Conservation (phyloP, 1,284 basidiomycete genomes). For the Tremellales sp. region DNA sequence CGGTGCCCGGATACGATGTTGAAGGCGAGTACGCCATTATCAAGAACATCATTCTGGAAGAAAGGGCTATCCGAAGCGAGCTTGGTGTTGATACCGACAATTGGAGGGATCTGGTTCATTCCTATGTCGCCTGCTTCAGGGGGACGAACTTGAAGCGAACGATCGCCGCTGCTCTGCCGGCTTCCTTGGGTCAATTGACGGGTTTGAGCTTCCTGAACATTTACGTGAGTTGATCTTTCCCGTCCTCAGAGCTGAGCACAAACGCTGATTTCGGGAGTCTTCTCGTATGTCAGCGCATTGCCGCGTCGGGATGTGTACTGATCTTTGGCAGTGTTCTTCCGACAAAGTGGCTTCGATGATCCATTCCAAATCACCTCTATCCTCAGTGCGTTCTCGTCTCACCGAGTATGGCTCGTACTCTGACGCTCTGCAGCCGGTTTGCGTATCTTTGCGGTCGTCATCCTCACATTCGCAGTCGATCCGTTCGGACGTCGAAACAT, state of each 20-base stretch:
- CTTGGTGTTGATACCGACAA: conserved; percentile 8
- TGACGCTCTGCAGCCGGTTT: conserved; percentile 15
- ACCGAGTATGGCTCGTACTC: too few species aligned
- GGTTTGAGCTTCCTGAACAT: conserved; percentile 17
- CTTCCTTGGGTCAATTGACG: conserved; percentile 18
- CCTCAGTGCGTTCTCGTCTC: too few species aligned
- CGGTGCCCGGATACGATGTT: conserved; percentile 16
- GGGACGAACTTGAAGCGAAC: conserved; percentile 14
- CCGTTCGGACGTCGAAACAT: conserved; percentile 19
- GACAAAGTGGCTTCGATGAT: conserved; percentile 16
- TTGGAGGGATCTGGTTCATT: conserved; percentile 8
- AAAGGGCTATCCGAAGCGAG: conserved; percentile 3
- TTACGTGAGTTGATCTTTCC: too few species aligned
- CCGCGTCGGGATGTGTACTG: too few species aligned
- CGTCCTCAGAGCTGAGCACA: too few species aligned
- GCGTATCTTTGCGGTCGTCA: conserved; percentile 8
- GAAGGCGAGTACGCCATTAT: conserved; percentile 20
- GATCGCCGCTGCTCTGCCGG: conserved; percentile 14
- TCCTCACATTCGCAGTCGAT: conserved; percentile 16
- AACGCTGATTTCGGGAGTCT: too few species aligned
- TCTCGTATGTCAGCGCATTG: too few species aligned
- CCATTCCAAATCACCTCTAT: conserved; percentile 20
- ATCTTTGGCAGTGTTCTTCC: conserved; percentile 17
- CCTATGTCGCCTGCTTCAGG: conserved; percentile 15
- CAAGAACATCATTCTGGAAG: conserved; percentile 16